phyloP scores from a whole-genome alignment of 169 alveolate species.

The Plasmodium falciparum region DNA sequence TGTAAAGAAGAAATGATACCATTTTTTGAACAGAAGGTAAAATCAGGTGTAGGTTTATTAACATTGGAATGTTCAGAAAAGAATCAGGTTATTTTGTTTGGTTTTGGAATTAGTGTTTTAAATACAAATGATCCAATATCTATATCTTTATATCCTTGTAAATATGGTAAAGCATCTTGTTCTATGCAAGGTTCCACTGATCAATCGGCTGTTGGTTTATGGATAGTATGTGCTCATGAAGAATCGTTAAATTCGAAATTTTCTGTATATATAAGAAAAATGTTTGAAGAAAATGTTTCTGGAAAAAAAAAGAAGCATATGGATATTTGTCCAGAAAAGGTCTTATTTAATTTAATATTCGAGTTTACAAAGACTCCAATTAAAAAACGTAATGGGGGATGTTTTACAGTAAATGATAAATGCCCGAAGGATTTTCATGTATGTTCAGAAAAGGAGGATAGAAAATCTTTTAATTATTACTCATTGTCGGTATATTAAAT shows the following conservation, averaged over 20 bases:
- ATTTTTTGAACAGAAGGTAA: slow-evolving; percentile 54
- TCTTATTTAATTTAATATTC: slow-evolving; percentile 45
- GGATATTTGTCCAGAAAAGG: slow-evolving; percentile 39
- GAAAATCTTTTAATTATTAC: slow-evolving; percentile 32
- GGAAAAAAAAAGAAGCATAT: slow-evolving; percentile 54
- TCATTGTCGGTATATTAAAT: slow-evolving; percentile 67
- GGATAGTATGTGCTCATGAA: slow-evolving; percentile 77
- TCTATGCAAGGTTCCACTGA: slow-evolving; percentile 70
- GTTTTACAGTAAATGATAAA: slow-evolving; percentile 33
- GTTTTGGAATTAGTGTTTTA: slow-evolving; percentile 73
- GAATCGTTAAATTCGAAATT: slow-evolving; percentile 61
- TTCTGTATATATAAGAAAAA: slow-evolving; percentile 37
- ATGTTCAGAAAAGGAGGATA: slow-evolving; percentile 45
- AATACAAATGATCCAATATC: slow-evolving; percentile 64
- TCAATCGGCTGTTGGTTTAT: slow-evolving; percentile 60
- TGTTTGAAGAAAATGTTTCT: slow-evolving; percentile 58
- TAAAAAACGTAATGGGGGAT: slow-evolving; percentile 42
- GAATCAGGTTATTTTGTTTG: slow-evolving; percentile 54
- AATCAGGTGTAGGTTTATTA: slow-evolving; percentile 55
- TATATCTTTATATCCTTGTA: slow-evolving; percentile 67
- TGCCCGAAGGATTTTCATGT: slow-evolving; percentile 60
- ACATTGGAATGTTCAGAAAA: slow-evolving; percentile 66
- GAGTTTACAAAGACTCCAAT: slow-evolving; percentile 45
- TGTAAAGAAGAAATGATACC: slow-evolving; percentile 70
- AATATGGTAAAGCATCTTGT: slow-evolving; percentile 63